Conservation (phyloP, 2,329 filamentous ascomycete species). For the Penicillium hesseltinei region DNA sequence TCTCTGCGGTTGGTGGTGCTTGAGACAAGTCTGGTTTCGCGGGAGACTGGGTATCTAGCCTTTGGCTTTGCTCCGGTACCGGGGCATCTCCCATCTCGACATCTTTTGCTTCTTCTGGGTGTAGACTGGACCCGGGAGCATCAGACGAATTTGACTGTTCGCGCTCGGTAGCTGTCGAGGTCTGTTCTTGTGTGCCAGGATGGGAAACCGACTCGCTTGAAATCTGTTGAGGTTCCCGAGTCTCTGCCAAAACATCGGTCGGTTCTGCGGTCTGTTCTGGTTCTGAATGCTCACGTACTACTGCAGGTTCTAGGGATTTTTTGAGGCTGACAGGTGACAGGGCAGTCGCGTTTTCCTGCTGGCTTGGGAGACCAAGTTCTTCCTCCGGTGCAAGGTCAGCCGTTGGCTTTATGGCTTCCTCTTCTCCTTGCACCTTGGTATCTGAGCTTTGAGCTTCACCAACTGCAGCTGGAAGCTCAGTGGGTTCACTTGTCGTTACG, state of each 20-base stretch:
- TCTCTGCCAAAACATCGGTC: not conserved
- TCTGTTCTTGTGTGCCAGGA: not conserved
- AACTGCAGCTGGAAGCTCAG: not conserved
- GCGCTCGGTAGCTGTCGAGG: not conserved
- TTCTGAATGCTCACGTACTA: slow-evolving; percentile 1
- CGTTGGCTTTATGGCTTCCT: not conserved
- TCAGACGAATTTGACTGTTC: not conserved
- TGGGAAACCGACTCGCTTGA: not conserved
- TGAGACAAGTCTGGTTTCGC: slow-evolving; percentile 1
- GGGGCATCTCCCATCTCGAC: slow-evolving; percentile 8
- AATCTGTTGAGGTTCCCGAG: not conserved
- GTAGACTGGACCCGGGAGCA: not conserved
- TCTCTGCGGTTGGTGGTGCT: not conserved
- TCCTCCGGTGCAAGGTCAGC: slow-evolving; percentile 2
- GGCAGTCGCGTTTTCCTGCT: not conserved
- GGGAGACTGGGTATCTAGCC: not conserved
- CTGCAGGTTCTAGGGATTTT: not conserved
- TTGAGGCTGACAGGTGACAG: not conserved
- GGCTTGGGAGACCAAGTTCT: slow-evolving; percentile 1
- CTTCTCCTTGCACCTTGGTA: not conserved
- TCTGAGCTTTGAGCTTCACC: slow-evolving; percentile 9
- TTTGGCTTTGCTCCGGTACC: not conserved
- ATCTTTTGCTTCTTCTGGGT: slow-evolving; percentile 7
- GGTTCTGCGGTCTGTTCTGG: not conserved
- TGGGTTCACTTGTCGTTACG: not conserved